A percentile compares a stretch with the other conserved stretches of the same genome.
Conservation (phyloP, 2,329 filamentous ascomycete genomes). For the Fusarium sp. region DNA sequence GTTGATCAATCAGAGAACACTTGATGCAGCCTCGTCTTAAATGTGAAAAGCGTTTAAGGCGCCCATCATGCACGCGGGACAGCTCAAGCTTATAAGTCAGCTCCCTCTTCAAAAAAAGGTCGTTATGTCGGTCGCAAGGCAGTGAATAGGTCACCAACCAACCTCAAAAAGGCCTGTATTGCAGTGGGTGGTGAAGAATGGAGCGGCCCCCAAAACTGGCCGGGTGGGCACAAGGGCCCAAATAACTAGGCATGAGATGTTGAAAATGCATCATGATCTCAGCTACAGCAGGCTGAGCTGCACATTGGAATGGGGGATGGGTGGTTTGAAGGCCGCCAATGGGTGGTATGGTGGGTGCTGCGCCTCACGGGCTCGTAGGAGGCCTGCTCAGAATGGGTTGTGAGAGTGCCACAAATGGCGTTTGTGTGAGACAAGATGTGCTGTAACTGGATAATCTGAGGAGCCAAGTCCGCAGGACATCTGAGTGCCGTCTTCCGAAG, state of each 20-base stretch:
- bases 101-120: conserved; percentile 17
- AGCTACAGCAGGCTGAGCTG: conserved; percentile 12
- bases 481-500: conserved; percentile 18
- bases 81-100: conserved; percentile 39
- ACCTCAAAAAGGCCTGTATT: too few species aligned
- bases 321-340: conserved; percentile 7
- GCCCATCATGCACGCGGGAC: conserved; percentile 35
- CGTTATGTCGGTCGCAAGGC: conserved; percentile 29
- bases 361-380: conserved; percentile 38
- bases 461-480: background rate
- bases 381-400: conserved; percentile 28
- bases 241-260: conserved; percentile 22
- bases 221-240: conserved; percentile 18
- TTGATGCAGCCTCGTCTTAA: conserved; percentile 28
- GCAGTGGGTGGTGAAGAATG: conserved; percentile 9
- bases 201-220: conserved; percentile 36
- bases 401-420: conserved; percentile 9
- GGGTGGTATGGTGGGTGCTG: conserved; percentile 27
- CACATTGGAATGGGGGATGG: conserved; percentile 15
- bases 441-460: conserved; percentile 32
- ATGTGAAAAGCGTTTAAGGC: conserved; percentile 27
- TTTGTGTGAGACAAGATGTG: conserved; percentile 22
- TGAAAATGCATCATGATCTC: background rate
- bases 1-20: conserved; percentile 16
- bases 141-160: conserved; percentile 16